phyloP scores from a whole-genome alignment of 345 rosid species.

The Cardamine occulta region DNA sequence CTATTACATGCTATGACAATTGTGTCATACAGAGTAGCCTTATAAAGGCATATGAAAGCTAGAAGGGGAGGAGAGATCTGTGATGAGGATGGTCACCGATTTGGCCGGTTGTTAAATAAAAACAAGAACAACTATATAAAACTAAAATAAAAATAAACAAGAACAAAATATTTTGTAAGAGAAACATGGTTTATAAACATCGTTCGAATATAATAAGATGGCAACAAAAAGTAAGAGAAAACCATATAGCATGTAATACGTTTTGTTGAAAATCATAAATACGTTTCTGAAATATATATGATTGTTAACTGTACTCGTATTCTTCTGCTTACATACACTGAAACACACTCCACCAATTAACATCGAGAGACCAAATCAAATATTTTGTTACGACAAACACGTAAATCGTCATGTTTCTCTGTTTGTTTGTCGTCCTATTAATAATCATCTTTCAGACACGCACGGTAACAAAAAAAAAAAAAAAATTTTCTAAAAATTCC shows the following conservation, averaged over 20 bases:
- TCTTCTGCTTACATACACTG: not conserved
- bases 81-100: not conserved
- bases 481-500: too few species aligned
- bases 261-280: too few species aligned
- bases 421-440: conserved; percentile 26
- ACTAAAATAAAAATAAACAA: too few species aligned
- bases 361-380: conserved; percentile 12
- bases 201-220: not conserved
- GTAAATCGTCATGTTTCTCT: conserved; percentile 5
- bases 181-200: not conserved
- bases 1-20: not conserved
- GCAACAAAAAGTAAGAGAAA: not conserved
- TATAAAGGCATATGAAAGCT: not conserved
- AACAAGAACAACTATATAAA: not conserved
- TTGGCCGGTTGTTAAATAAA: not conserved
- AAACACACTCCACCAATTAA: not conserved
- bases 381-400: not conserved
- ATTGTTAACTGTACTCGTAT: not conserved
- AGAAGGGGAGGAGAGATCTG: not conserved
- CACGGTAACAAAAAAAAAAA: conserved; percentile 16
- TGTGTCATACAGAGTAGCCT: not conserved
- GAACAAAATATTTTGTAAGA: not conserved
- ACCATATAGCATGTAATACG: not conserved
- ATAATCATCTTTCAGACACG: conserved; percentile 3
- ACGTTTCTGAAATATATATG: too few species aligned